phyloP scores from a whole-genome alignment of 805 yeast species.

The Candida maris region DNA sequence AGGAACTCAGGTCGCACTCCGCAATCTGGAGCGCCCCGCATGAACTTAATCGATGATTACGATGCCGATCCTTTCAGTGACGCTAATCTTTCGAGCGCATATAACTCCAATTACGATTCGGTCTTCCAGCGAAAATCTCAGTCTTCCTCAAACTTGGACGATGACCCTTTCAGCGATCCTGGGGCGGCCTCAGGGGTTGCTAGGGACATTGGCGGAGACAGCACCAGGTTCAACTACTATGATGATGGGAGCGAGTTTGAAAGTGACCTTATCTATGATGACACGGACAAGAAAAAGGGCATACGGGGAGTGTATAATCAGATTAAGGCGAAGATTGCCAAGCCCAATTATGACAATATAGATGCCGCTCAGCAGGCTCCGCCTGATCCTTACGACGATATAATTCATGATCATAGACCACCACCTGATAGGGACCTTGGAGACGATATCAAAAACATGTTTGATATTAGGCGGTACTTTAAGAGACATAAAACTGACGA shows the following conservation, averaged over 20 bases:
- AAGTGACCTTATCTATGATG: conserved; percentile 13
- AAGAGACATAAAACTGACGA: conserved; percentile 17
- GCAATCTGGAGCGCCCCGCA: background rate
- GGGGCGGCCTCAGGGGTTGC: background rate
- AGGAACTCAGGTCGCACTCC: background rate
- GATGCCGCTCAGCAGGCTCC: conserved; percentile 2
- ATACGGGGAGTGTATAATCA: conserved; percentile 30
- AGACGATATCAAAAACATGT: conserved; percentile 21
- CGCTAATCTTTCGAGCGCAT: conserved; percentile 15
- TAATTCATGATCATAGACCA: conserved; percentile 23
- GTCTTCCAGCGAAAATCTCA: conserved; percentile 7
- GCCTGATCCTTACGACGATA: conserved; percentile 21
- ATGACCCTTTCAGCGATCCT: conserved; percentile 13
- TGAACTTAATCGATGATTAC: conserved; percentile 6
- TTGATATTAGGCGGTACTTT: conserved; percentile 28
- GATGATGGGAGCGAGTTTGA: conserved; percentile 19
- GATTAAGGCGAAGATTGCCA: conserved; percentile 25
- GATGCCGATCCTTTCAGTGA: conserved; percentile 15
- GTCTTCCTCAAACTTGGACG: conserved; percentile 5
- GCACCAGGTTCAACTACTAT: conserved; percentile 11
- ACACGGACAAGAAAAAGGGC: conserved; percentile 12
- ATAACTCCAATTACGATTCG: conserved; percentile 16
- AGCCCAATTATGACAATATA: conserved; percentile 24
- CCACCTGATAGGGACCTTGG: conserved; percentile 22
- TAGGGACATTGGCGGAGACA: conserved; percentile 8